Conservation (phyloP, 176 grass and related monocot species). For the Eleusine indica region DNA sequence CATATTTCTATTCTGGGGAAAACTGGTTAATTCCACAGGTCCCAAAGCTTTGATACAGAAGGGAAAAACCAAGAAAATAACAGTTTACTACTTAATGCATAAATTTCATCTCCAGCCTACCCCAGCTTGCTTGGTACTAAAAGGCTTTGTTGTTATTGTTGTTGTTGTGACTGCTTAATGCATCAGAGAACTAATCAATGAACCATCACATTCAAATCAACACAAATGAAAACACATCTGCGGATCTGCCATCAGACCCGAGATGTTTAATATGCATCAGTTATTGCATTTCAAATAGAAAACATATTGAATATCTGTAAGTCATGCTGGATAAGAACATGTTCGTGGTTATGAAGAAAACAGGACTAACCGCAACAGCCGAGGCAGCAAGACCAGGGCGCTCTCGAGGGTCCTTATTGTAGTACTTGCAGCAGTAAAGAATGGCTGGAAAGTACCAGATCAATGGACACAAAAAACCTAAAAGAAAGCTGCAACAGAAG, state of each 20-base stretch:
- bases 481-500: conserved; percentile 72
- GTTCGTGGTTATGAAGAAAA: conserved; percentile 6
- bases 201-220: not conserved
- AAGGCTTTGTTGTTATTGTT: no score
- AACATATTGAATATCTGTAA: not conserved
- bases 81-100: not conserved
- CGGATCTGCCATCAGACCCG: not conserved
- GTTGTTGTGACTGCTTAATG: not conserved
- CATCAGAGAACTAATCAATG: not conserved
- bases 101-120: no score
- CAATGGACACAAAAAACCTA: conserved; percentile 92
- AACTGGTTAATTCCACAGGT: not conserved
- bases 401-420: conserved; percentile 87
- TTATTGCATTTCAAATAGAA: not conserved
- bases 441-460: conserved; percentile 77
- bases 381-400: conserved; percentile 87
- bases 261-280: conserved; percentile 20
- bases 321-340: conserved; percentile 15
- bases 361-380: conserved; percentile 64
- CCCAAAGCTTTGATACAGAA: not conserved
- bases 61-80: not conserved
- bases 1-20: not conserved
- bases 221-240: not conserved
- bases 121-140: no score
- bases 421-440: conserved; percentile 82